These are phyloP conservation scores for Zelopaecilomyces penicillatus DNA, from an alignment of 2,329 filamentous ascomycete species.

Conservation along the genomic window DNA sequence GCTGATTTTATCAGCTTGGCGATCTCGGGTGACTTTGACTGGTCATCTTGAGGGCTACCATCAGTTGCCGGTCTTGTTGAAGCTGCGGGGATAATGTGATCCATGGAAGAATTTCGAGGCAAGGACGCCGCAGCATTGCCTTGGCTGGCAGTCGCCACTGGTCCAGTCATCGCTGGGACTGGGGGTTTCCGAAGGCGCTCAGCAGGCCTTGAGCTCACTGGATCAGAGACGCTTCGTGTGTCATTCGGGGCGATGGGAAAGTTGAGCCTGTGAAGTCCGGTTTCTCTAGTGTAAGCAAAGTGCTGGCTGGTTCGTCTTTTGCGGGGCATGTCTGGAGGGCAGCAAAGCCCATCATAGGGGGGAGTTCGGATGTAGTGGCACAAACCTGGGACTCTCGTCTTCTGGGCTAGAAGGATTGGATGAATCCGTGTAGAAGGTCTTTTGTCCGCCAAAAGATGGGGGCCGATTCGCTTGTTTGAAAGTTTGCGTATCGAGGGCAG, in stretches of 20 bases:
- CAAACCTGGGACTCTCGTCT: slow-evolving; percentile 24
- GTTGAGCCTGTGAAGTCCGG: slow-evolving; percentile 16
- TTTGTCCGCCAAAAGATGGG: slow-evolving; percentile 15
- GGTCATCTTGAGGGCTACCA: slow-evolving; percentile 49
- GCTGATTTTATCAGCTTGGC: slow-evolving; percentile 71
- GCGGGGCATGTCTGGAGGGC: too few relatives aligned
- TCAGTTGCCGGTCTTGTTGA: slow-evolving; percentile 46
- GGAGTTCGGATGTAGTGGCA: slow-evolving; percentile 9
- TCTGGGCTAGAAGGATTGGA: slow-evolving; percentile 26
- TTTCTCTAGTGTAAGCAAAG: too few relatives aligned
- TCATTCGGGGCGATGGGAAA: slow-evolving; percentile 38
- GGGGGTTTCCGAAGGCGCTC: slow-evolving; percentile 30
- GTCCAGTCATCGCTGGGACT: slow-evolving; percentile 39
- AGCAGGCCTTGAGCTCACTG: slow-evolving; percentile 34
- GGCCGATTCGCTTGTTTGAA: slow-evolving; percentile 4
- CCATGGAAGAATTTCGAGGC: slow-evolving; percentile 78
- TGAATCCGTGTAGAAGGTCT: slow-evolving; percentile 29
- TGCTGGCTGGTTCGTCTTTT: too few relatives aligned
- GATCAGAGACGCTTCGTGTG: slow-evolving; percentile 35
- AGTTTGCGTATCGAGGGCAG: slow-evolving; percentile 9
- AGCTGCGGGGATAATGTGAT: slow-evolving; percentile 79
- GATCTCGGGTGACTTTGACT: slow-evolving; percentile 64
- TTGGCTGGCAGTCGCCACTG: slow-evolving; percentile 31
- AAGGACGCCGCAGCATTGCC: slow-evolving; percentile 21
- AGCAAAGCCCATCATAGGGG: background rate